phyloP scores from a whole-genome alignment of 108 stramenopile genomes.

The Nitzschia sp. region DNA sequence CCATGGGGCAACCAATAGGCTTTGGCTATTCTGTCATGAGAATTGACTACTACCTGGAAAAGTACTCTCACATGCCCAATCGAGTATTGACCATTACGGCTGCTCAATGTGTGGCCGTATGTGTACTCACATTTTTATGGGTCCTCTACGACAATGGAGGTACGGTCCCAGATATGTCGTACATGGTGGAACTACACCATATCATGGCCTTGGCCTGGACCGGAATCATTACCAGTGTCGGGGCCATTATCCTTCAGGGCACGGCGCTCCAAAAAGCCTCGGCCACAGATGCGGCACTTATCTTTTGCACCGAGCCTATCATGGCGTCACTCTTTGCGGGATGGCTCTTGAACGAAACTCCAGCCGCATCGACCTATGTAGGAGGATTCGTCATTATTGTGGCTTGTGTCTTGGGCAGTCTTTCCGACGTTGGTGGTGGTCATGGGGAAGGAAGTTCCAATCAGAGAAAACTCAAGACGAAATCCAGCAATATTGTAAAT shows the following conservation, averaged over 20 bases:
- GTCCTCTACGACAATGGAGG: slow-evolving; percentile 8
- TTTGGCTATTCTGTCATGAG: slow-evolving; percentile 57
- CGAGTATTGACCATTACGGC: slow-evolving; percentile 49
- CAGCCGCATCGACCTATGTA: slow-evolving; percentile 21
- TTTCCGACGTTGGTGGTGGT: slow-evolving; percentile 13
- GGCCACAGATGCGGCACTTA: slow-evolving; percentile 73
- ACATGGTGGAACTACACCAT: slow-evolving; percentile 21
- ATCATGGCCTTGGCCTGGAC: slow-evolving; percentile 57
- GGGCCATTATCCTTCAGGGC: slow-evolving; percentile 64
- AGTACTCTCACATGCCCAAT: slow-evolving; percentile 20
- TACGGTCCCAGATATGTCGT: background rate
- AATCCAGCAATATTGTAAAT: background rate
- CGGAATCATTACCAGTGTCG: slow-evolving; percentile 67
- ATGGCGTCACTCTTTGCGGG: slow-evolving; percentile 67
- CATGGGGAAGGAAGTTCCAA: background rate
- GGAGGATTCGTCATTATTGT: slow-evolving; percentile 34
- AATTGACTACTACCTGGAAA: slow-evolving; percentile 29
- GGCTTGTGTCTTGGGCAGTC: slow-evolving; percentile 40
- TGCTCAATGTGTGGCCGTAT: slow-evolving; percentile 50
- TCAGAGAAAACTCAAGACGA: background rate
- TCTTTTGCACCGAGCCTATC: slow-evolving; percentile 73
- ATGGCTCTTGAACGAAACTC: slow-evolving; percentile 35
- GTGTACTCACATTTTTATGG: slow-evolving; percentile 12
- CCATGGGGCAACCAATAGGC: slow-evolving; percentile 54
- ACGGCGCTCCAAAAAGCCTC: slow-evolving; percentile 59